Evolutionary conservation across 2,329 filamentous ascomycete genomes (phyloP), one percentile per base, ranked within the genome.

Genomic region (Arthrobotrys entomopaga): DNA sequence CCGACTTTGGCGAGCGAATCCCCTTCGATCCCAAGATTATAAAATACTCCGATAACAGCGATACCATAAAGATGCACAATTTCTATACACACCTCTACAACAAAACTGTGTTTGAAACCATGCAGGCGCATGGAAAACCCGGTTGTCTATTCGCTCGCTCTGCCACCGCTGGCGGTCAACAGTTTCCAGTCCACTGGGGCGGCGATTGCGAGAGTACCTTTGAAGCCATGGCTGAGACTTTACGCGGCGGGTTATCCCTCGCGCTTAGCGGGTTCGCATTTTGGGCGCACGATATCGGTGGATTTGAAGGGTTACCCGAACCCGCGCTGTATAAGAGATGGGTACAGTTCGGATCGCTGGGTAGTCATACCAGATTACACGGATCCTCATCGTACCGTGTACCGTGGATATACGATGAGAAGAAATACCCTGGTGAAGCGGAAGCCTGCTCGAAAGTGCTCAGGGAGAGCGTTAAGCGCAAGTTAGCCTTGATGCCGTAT

Each of bases 61-160:
- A 91, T 77, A 85, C 89, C 0, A 83, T 83, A 58, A 86, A 86
- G 77, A 92, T 92, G 89, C 90, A 91, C 82, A 92, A 92, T 81
- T 91, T 87, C 82, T 92, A 91, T 80, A 85, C 90, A n/a, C 89
- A 90, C 79, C 81, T 88, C 2, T 92, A 90, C 83, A 92, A 91
- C 84, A 86, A 88, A 77, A 81, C 87, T 65, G 89, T 91, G 6
- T 91, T 90, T 79, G 86, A 90, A 78, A 85, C 88, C 0, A 83
- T 91, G 11, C 85, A 88, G 79, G 82, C 82, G 66, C 82, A 84
- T n/a, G 85, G 82, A 76, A 81, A 77, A 78, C 84, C 80, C 78
- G 85, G 88, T 75, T 86, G 90, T 46, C 85, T 91, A 0, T 92
- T 91, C 79, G 89, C 90, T 0, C 85, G 90, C 24, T 84, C 87